Percentiles rank a stretch among this genome's conserved stretches.
Conservation (phyloP, 2,329 filamentous ascomycete species). For the Pseudocercospora musae region DNA sequence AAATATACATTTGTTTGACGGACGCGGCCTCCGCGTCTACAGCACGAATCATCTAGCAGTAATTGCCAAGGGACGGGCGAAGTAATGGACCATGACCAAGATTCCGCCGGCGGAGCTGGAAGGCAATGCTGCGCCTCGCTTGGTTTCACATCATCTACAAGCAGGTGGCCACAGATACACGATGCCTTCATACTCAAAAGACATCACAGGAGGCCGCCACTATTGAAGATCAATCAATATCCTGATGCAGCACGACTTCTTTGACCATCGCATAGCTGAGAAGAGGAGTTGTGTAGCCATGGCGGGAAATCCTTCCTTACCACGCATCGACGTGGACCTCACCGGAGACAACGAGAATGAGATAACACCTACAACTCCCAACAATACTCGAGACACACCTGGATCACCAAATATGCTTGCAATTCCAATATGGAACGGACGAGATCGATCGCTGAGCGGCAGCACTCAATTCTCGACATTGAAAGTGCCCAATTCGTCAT, state of each 20-base stretch:
- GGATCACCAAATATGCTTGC: conserved; percentile 18
- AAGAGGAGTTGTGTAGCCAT: conserved; percentile 9
- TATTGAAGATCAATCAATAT: background rate
- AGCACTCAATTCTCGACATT: conserved; percentile 22
- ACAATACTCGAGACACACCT: conserved; percentile 8
- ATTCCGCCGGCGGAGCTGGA: conserved; percentile 6
- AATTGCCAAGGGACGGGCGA: conserved; percentile 11
- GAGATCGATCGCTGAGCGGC: conserved; percentile 22
- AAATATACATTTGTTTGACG: no score
- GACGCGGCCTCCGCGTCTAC: conserved; percentile 3
- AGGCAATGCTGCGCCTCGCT: conserved; percentile 15
- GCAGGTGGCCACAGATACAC: conserved; percentile 4
- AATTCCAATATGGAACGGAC: conserved; percentile 15
- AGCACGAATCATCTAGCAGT: conserved; percentile 7
- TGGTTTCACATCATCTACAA: conserved; percentile 5
- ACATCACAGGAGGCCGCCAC: background rate
- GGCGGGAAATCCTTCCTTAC: conserved; percentile 19
- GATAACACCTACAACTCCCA: conserved; percentile 16
- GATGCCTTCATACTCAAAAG: background rate
- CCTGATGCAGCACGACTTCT: background rate
- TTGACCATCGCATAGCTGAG: background rate
- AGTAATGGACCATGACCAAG: conserved; percentile 5
- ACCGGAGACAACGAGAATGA: conserved; percentile 15
- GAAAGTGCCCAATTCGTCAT: conserved; percentile 19
- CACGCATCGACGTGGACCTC: conserved; percentile 21